Evolutionary conservation across 176 grass and related monocot species (phyloP), one percentile per base, ranked within the genome.

Genomic region (Paspalum vaginatum): DNA sequence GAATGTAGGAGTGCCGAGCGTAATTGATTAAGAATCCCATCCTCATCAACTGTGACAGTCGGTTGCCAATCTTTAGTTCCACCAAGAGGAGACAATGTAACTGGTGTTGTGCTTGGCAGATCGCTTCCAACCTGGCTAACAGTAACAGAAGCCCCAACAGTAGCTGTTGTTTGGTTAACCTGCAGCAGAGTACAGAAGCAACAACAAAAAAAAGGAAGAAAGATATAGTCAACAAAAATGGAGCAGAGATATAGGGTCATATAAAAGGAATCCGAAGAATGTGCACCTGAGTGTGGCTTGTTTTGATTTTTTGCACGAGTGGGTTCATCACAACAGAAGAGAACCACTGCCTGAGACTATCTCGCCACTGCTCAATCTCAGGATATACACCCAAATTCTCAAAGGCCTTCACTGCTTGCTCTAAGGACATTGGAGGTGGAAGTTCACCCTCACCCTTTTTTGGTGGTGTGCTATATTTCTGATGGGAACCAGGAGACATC

Each of bases 361-460:
- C 87, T 68, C 95, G 77, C 92, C 96, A 98, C 50, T 81, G 83
- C 75, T 98, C 96, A 10, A 98, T 98, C 61, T 95, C 86, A 53
- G 92, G 92, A 85, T 95, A 93, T 48, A 98, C 81, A 57, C 92
- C 92, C 61, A 98, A 89, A 76, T 48, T 87, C 70, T 91, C 89
- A 80, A 92, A 95, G 18, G 88, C 88, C 63, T 89, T 84, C 39
- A 93, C 85, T 66, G 86, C 81, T 68, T 95, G 88, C 88, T 98
- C 96, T 72, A 98, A 75, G 41, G 92, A 91, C 88, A 98, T 93
- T 8, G 96, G 96, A 65, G 90, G 82, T 78, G 90, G 90, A 74
- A 98, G 81, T 71, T 98, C 96, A 58, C 88, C 92, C 73, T 98
- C 96, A 54, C 92, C 88, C 81, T 98, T 98, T 81, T 98, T 98